Percentiles rank a stretch among this genome's conserved stretches.
phyloP scores from a whole-genome alignment of 164 flowering plant genomes.

The Magnolia officinalis region DNA sequence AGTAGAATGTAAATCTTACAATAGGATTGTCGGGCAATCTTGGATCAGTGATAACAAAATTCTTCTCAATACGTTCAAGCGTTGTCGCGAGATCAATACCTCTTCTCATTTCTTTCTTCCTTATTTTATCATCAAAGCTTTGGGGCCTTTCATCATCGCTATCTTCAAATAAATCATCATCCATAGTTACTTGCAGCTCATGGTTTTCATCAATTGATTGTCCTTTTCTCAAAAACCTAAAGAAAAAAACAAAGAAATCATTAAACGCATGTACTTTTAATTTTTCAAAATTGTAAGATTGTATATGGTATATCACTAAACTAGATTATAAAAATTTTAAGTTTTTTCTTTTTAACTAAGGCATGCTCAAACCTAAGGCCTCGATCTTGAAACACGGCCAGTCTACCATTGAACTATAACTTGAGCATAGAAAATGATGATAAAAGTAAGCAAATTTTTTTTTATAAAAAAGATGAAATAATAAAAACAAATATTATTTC shows the following conservation, averaged over 20 bases:
- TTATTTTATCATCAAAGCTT: slow-evolving; percentile 64
- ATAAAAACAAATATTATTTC: too few species aligned
- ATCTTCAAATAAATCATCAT: slow-evolving; percentile 25
- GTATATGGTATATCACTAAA: too few species aligned
- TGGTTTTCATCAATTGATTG: slow-evolving; percentile 22
- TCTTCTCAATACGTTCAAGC: slow-evolving; percentile 97
- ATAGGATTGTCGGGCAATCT: slow-evolving; percentile 98
- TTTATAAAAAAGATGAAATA: too few species aligned
- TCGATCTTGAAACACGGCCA: too few species aligned
- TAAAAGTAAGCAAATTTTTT: too few species aligned
- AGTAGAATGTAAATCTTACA: slow-evolving; percentile 40
- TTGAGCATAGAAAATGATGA: too few species aligned
- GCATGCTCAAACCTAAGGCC: too few species aligned
- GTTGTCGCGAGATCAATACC: slow-evolving; percentile 98
- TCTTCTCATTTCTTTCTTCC: slow-evolving; percentile 84
- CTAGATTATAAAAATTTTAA: too few species aligned
- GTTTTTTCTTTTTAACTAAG: too few species aligned
- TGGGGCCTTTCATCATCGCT: slow-evolving; percentile 63
- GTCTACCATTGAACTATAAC: too few species aligned
- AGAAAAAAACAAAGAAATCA: background rate
- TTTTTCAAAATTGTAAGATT: background rate
- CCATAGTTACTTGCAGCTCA: slow-evolving; percentile 22
- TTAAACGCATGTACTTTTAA: background rate
- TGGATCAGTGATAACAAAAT: slow-evolving; percentile 97
- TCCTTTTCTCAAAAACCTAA: slow-evolving; percentile 55